Evolutionary conservation across 2,329 filamentous ascomycete species (phyloP).

Genomic region (Cercospora citrullina): DNA sequence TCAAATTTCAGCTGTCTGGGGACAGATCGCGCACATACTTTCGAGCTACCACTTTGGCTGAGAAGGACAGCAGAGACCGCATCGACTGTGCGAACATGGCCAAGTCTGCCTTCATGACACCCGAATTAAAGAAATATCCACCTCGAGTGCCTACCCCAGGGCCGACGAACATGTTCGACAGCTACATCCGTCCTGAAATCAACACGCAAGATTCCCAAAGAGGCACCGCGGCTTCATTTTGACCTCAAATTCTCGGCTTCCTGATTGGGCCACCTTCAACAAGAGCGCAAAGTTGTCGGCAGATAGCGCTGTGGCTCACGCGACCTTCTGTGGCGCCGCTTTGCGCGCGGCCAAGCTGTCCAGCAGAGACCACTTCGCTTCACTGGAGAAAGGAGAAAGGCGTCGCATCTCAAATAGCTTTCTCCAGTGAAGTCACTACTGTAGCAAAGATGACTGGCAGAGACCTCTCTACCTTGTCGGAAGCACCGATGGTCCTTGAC

Average conservation of each 20-base stretch:
- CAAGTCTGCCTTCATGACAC: neutral
- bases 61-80: neutral
- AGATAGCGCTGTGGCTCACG: neutral
- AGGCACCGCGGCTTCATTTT: neutral
- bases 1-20: neutral
- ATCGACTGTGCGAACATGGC: neutral
- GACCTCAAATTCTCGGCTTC: neutral
- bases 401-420: neutral
- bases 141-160: neutral
- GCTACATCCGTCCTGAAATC: neutral
- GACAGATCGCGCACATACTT: neutral
- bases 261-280: neutral
- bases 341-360: neutral
- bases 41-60: neutral
- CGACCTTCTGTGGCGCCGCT: neutral
- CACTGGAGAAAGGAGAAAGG: neutral
- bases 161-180: neutral
- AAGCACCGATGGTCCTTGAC: neutral
- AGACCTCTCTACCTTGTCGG: neutral
- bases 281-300: neutral
- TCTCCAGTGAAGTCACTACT: neutral
- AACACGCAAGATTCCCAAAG: neutral
- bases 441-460: neutral
- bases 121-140: neutral
- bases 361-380: neutral